Base-by-base conservation (phyloP, 2,329 filamentous ascomycete species). In the Aureobasidium zeae region DNA sequence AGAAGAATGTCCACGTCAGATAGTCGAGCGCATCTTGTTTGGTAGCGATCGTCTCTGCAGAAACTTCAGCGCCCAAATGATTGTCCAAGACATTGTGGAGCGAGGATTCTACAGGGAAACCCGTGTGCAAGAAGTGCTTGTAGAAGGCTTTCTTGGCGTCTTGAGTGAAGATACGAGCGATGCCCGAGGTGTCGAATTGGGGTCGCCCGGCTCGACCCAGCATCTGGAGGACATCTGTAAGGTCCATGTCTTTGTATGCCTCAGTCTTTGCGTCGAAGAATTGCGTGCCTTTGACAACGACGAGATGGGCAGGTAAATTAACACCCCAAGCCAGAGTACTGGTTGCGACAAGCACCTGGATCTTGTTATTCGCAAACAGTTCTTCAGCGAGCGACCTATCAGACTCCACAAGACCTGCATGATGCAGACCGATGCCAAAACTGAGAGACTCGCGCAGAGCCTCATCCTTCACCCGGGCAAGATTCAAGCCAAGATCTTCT, bases 1-100 rank as follows among this genome's bases (percentile, higher is more conserved):
- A 98, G 75, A 98, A 98, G 70, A 98, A 98, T 1, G 93, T 98
- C 91, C 93, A 98, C 0, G 91, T 98, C 42, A 98, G 68, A 59
- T 98, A 98, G 63, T 98, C 93, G 3, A 98, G 74, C 1, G 91
- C 91, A 64, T 98, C 91, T 64, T 98, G 91, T 63, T 95, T 95
- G 7, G 87, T 94, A 22, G 82, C 71, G 38, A 98, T 85, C 0
- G 91, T 98, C 53, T 86, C 88, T 1, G 91, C 86, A 1, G 88
- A 94, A 5, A 96, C 80, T 66, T 98, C 91, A 47, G 91, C 91
- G 49, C 87, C 83, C 61, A 98, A 73, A 73, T 98, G 93, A 68
- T 98, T 94, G 65, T 96, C 89, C 6, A 98, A 71, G 1, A 96
- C 91, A 15, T 93, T 94, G 64, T 98, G 91, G 28, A 98, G 72